A percentile compares a stretch with the other conserved stretches of the same genome.
phyloP scores from a whole-genome alignment of 257 asterid species.

The Phtheirospermum japonicum region DNA sequence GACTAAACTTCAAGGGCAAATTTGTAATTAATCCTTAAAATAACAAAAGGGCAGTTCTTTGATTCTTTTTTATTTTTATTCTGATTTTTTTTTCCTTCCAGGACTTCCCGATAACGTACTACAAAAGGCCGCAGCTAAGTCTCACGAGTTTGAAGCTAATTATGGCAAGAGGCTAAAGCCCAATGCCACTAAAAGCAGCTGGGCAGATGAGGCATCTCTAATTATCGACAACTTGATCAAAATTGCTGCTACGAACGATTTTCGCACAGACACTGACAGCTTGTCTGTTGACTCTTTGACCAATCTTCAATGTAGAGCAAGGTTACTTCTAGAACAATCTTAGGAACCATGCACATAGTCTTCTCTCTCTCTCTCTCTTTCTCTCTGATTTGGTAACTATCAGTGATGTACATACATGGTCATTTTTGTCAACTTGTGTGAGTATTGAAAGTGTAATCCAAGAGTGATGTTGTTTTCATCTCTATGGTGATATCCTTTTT shows the following conservation, averaged over 20 bases:
- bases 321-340: constrained; percentile 47
- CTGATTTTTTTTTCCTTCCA: constrained; percentile 29
- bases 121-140: constrained; percentile 67
- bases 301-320: constrained; percentile 56
- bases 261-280: constrained; percentile 19
- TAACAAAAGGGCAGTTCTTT: no score
- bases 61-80: no score
- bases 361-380: not conserved
- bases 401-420: not conserved
- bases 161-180: constrained; percentile 41
- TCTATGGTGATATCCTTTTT: not conserved
- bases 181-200: constrained; percentile 25
- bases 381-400: constrained; percentile 16
- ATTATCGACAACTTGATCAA: constrained; percentile 42
- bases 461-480: not conserved
- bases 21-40: no score
- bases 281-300: constrained; percentile 32
- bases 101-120: constrained; percentile 88
- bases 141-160: constrained; percentile 65
- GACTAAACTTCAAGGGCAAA: not conserved
- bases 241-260: constrained; percentile 30
- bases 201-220: constrained; percentile 44
- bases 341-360: constrained; percentile 24
- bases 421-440: not conserved
- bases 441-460: not conserved